Evolutionary conservation across 2,329 filamentous ascomycete species (phyloP).

Genomic region (Claviceps spartinae): DNA sequence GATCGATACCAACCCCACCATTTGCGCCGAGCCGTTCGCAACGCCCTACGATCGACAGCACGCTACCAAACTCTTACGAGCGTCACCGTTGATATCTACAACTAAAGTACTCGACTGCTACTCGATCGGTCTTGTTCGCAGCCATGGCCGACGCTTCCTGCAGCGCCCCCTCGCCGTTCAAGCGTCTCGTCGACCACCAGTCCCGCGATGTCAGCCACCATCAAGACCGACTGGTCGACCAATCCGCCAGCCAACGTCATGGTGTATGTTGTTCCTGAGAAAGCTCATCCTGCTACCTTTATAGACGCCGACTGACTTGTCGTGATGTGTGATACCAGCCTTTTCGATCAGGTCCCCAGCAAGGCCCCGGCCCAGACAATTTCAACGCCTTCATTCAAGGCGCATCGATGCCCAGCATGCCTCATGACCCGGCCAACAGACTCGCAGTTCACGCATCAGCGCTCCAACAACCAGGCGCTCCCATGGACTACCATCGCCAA

Average conservation of each 20-base stretch:
- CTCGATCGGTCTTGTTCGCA: not conserved
- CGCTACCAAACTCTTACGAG: not conserved
- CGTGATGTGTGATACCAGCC: conserved; percentile 11
- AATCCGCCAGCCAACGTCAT: conserved; percentile 14
- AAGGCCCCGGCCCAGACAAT: conserved; percentile 17
- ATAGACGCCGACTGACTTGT: not conserved
- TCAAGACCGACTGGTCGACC: conserved; percentile 25
- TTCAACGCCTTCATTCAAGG: conserved; percentile 24
- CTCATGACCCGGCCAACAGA: conserved; percentile 21
- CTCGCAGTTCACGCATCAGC: conserved; percentile 22
- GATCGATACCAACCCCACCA: not conserved
- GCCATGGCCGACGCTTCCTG: conserved; percentile 29
- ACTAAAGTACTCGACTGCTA: not conserved
- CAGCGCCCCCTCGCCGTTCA: conserved; percentile 29
- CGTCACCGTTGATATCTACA: too few relatives aligned
- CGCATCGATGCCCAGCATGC: conserved; percentile 15
- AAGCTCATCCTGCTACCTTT: not conserved
- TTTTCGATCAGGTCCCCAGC: conserved; percentile 20
- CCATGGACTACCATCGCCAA: not conserved
- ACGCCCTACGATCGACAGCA: not conserved
- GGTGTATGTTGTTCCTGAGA: conserved; percentile 15
- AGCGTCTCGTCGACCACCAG: conserved; percentile 28
- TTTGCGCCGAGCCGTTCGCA: conserved; percentile 2
- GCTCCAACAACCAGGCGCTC: conserved; percentile 8
- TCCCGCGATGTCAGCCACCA: conserved; percentile 27